These are phyloP conservation scores for Astrothelium macrocarpum DNA, from an alignment of 495 filamentous ascomycete species.

Conservation along the genomic window DNA sequence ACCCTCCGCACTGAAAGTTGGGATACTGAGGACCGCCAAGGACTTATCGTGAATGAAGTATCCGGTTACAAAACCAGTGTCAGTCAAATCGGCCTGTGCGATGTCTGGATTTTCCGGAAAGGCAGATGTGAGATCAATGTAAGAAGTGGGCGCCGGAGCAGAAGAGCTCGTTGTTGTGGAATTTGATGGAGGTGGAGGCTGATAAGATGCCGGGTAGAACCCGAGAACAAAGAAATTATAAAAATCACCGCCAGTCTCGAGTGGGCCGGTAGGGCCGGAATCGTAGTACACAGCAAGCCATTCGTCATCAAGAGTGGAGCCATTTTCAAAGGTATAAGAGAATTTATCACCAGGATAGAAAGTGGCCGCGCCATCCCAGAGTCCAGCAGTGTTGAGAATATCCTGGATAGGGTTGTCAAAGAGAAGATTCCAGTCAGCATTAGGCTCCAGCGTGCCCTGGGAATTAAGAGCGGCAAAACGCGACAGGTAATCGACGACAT, in stretches of 20 bases:
- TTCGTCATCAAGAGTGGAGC: slow-evolving; percentile 21
- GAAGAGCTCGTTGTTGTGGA: background rate
- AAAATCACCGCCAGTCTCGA: slow-evolving; percentile 41
- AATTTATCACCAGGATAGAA: slow-evolving; percentile 42
- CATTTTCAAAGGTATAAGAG: slow-evolving; percentile 36
- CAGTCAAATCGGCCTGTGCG: background rate
- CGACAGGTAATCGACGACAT: slow-evolving; percentile 34
- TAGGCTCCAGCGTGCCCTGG: slow-evolving; percentile 34
- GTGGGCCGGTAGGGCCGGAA: slow-evolving; percentile 28
- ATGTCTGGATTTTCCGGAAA: background rate
- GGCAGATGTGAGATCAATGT: background rate
- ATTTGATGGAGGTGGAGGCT: background rate
- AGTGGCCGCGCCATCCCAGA: slow-evolving; percentile 30
- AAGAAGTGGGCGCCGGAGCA: background rate
- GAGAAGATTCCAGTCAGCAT: slow-evolving; percentile 45
- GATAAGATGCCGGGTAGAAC: slow-evolving; percentile 15
- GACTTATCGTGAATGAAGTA: slow-evolving; percentile 32
- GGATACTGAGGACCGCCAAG: slow-evolving; percentile 42
- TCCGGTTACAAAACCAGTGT: slow-evolving; percentile 27
- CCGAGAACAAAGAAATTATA: slow-evolving; percentile 42
- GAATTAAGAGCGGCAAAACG: slow-evolving; percentile 34
- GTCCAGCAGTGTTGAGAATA: slow-evolving; percentile 31
- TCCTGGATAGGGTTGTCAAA: slow-evolving; percentile 37
- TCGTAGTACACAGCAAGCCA: slow-evolving; percentile 34
- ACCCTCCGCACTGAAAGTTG: slow-evolving; percentile 34